phyloP scores from a whole-genome alignment of 176 grass and related monocot genomes.

The Canna indica region DNA sequence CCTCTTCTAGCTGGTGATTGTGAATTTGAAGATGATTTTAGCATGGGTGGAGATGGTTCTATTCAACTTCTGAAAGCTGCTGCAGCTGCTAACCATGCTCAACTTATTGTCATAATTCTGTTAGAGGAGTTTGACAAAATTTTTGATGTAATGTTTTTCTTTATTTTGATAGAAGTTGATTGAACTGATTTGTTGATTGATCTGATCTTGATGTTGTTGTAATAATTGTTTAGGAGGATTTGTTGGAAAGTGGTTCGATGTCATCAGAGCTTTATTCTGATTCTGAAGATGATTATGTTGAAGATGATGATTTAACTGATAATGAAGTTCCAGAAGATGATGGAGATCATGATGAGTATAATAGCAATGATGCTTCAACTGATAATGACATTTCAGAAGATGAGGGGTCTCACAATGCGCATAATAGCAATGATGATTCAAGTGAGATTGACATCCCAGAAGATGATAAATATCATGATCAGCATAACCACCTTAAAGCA shows the following conservation, averaged over 20 bases:
- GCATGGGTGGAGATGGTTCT: slow-evolving; percentile 75
- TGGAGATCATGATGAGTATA: slow-evolving; percentile 26
- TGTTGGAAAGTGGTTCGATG: slow-evolving; percentile 48
- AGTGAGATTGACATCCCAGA: slow-evolving; percentile 20
- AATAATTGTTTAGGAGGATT: slow-evolving; percentile 35
- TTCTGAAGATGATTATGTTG: slow-evolving; percentile 57
- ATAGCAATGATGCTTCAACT: slow-evolving; percentile 25
- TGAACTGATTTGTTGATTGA: background rate
- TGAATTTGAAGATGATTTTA: slow-evolving; percentile 80
- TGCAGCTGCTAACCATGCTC: slow-evolving; percentile 93
- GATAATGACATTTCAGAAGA: slow-evolving; percentile 26
- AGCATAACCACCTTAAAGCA: background rate
- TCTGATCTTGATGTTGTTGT: slow-evolving; percentile 10
- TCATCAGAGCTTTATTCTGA: slow-evolving; percentile 83
- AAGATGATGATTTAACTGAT: slow-evolving; percentile 30
- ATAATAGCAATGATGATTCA: slow-evolving; percentile 24
- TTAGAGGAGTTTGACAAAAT: slow-evolving; percentile 90
- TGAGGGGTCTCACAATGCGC: slow-evolving; percentile 30
- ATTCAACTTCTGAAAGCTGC: slow-evolving; percentile 93
- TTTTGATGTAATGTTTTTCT: slow-evolving; percentile 69
- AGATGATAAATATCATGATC: slow-evolving; percentile 36
- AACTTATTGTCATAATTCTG: slow-evolving; percentile 90
- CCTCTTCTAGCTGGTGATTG: slow-evolving; percentile 88
- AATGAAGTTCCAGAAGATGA: slow-evolving; percentile 28
- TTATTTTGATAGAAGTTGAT: background rate